Base-by-base conservation (phyloP, 345 rosid genomes). In the Dimocarpus longan region DNA sequence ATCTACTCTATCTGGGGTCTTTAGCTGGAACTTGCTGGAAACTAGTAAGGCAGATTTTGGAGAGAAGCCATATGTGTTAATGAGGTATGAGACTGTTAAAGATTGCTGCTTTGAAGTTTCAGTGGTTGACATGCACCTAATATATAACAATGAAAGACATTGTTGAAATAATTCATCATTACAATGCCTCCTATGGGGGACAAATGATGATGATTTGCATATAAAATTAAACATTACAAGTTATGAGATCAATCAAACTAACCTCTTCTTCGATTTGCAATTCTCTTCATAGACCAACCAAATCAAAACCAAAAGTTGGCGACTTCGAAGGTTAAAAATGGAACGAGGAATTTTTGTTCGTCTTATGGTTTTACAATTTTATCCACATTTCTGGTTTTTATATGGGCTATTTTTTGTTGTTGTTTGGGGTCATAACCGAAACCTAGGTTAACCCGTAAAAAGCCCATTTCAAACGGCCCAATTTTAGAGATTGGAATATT, bases 71-170 rank as follows among this genome's bases (percentile, higher is more conserved):
- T 68, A 78, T 54, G 79, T 69, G 24, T 70, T 63, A 4, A 78
- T 43, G 62, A 82, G 79, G 65, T 75, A 78, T 62, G 79, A 75
- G 22, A 78, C 70, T 10, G 84, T 59, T 24, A 73, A 77, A 1
- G 74, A 39, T 66, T 50, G 37, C 2, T 37, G 63, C 8, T 62
- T 75, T 13, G 80, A 19, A 32, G 37, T 32, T 32, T 4, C 28
- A 16, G 28, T 7, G 5, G n/a, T 44, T 18, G 37, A 78, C 54
- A 69, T 10, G 16, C 37, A 19, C 18, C 19, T 67, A 8, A 13
- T 26, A 28, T 6, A 68, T 67, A 57, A 26, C 0, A 63, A 76
- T 40, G 32, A 6, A 28, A 50, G 12, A 9, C 42, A n/a, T n/a
- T 54, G 24, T 8, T 21, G 37, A 32, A 32, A 32, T 32, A 32